Evolutionary conservation across 345 rosid genomes (phyloP).

Genomic region (Eucalyptus leucophloia): DNA sequence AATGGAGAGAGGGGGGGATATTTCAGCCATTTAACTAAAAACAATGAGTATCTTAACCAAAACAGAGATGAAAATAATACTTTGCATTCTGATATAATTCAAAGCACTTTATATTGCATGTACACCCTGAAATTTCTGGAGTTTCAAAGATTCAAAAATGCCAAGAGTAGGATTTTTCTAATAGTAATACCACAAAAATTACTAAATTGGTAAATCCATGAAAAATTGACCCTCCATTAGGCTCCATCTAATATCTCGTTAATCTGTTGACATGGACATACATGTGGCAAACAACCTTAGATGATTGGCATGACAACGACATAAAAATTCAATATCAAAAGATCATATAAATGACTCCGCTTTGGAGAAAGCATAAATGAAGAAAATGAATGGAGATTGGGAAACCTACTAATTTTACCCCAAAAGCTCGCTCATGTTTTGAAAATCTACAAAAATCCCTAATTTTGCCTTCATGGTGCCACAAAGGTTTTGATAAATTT

Average conservation of each 20-base stretch:
- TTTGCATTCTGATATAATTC: neutral
- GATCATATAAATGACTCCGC: rapidly evolving
- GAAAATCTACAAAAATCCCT: neutral
- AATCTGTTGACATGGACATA: neutral
- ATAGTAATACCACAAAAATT: neutral
- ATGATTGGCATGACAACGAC: neutral
- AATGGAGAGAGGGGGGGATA: too few relatives aligned
- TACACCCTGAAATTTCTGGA: neutral
- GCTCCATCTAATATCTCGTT: neutral
- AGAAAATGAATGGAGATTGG: neutral
- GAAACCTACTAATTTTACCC: neutral
- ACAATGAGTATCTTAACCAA: neutral
- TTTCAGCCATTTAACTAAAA: neutral
- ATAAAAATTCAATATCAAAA: neutral
- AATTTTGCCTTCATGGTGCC: neutral
- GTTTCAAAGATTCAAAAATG: neutral
- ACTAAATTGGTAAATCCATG: neutral
- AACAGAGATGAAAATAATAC: neutral
- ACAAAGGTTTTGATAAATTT: neutral
- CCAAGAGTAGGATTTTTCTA: neutral
- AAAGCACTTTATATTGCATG: neutral
- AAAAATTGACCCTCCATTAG: neutral
- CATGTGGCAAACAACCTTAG: neutral
- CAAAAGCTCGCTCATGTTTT: neutral
- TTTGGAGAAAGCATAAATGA: neutral